Evolutionary conservation across 371 early-diverging fungal genomes (phyloP), one percentile per base, ranked within the genome.

Genomic region (Mucor lusitanicus): DNA sequence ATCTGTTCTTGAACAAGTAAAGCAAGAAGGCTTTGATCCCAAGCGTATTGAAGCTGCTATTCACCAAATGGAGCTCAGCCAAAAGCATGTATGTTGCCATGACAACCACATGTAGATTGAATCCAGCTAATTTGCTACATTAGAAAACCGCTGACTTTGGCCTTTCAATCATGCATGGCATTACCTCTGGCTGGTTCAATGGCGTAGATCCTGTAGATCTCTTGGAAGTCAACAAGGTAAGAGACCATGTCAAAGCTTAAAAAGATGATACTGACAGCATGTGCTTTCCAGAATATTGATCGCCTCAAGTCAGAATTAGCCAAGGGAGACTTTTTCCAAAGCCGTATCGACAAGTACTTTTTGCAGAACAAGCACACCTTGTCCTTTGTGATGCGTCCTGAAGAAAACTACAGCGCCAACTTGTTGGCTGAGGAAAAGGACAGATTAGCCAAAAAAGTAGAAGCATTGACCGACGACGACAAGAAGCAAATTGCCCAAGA

Each of bases 81-180:
- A 94, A 62, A 93, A 94, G 66, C 96, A 97, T 81, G 92, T 89
- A 81, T 83, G 85, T 53, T 17, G 21, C 2, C 25, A 40, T 40
- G 40, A 40, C 40, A 40, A 19, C 21, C 46, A 3, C 21, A 46
- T 46, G 21, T 1, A 9, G 11, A 3, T 46, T 2, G 17, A 40
- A 40, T 40, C 17, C 3, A 28, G 53, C 21, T 19, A n/a, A 35
- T 4, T 27, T 3, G 40, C 5, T 33, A 30, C 9, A 39, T 27
- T 73, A 93, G 91, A 91, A 95, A 83, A 92, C 91, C 2, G 89
- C 95, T 1, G 87, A 91, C 73, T 98, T 97, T 84, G 97, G 97
- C 15, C 82, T 98, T 76, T 81, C 78, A 5, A 73, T 97, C 21
- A 90, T 94, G 88, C 90, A 93, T 59, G 86, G 88, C 15, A 72